phyloP scores from a whole-genome alignment of 805 yeast species.

The Starmerella floricola region DNA sequence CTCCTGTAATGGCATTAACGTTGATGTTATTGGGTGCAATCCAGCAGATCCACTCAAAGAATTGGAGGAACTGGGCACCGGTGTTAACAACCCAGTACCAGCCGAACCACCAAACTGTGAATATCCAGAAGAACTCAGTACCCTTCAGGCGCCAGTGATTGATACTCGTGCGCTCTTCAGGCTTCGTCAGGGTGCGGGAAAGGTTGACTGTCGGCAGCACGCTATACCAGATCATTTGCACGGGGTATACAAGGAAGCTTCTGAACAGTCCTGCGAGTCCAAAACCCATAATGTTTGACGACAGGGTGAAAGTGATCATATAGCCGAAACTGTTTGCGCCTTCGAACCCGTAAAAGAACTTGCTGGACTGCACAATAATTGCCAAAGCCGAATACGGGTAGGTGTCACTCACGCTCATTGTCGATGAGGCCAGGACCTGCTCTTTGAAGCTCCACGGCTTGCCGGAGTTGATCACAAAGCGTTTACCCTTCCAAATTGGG shows the following conservation, averaged over 20 bases:
- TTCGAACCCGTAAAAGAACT: slow-evolving; percentile 27
- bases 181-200: slow-evolving; percentile 36
- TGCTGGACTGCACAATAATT: slow-evolving; percentile 26
- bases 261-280: slow-evolving; percentile 57
- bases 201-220: slow-evolving; percentile 37
- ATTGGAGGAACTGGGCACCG: slow-evolving; percentile 46
- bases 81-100: slow-evolving; percentile 61
- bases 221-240: slow-evolving; percentile 44
- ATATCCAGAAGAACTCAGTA: slow-evolving; percentile 37
- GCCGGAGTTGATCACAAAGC: slow-evolving; percentile 40
- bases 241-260: slow-evolving; percentile 43
- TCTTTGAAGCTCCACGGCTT: slow-evolving; percentile 50
- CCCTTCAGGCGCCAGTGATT: slow-evolving; percentile 51
- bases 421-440: slow-evolving; percentile 48
- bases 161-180: slow-evolving; percentile 34
- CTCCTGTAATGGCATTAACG: slow-evolving; percentile 52
- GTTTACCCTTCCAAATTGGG: slow-evolving; percentile 5
- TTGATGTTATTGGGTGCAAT: slow-evolving; percentile 40
- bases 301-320: slow-evolving; percentile 40
- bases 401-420: slow-evolving; percentile 23
- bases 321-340: slow-evolving; percentile 34
- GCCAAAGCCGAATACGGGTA: slow-evolving; percentile 24
- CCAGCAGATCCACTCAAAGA: slow-evolving; percentile 54
- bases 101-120: slow-evolving; percentile 34
- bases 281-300: slow-evolving; percentile 53